Percentiles rank a stretch among this genome's conserved stretches.
Evolutionary conservation across 1,139 yeast species (phyloP).

Genomic region (Candida sanyaensis): DNA sequence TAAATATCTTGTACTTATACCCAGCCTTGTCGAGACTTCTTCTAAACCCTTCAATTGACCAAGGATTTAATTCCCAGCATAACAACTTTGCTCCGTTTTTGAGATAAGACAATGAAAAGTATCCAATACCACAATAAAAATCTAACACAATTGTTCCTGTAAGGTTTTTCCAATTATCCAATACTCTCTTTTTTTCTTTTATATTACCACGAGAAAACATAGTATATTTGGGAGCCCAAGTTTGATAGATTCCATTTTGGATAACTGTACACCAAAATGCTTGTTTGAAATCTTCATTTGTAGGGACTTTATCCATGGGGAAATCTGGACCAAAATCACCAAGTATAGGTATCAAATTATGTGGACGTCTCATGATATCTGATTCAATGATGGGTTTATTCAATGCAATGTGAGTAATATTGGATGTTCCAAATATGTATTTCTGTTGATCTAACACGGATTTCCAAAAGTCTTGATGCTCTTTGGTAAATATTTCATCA

Average conservation of each 20-base stretch:
- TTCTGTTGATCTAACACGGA: constrained; percentile 20
- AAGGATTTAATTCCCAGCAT: constrained; percentile 86
- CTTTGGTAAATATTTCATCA: constrained; percentile 10
- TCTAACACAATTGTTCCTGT: constrained; percentile 55
- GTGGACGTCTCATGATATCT: constrained; percentile 63
- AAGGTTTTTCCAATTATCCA: constrained; percentile 39
- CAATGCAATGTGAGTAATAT: constrained; percentile 63
- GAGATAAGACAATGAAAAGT: constrained; percentile 73
- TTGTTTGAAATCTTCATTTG: constrained; percentile 37
- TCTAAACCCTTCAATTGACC: constrained; percentile 74
- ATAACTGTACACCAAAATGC: constrained; percentile 74
- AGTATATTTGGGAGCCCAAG: constrained; percentile 83
- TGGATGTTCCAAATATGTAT: constrained; percentile 13
- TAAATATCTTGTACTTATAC: constrained; percentile 38
- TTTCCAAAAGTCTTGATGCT: constrained; percentile 22
- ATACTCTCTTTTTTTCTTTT: constrained; percentile 72
- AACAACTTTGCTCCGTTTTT: constrained; percentile 55
- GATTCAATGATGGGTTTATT: constrained; percentile 66
- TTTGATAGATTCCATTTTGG: constrained; percentile 77
- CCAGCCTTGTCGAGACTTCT: constrained; percentile 54
- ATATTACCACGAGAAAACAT: constrained; percentile 93
- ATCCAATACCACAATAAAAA: constrained; percentile 84
- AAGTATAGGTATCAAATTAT: constrained; percentile 54
- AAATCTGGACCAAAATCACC: constrained; percentile 66
- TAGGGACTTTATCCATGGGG: constrained; percentile 35